Evolutionary conservation across 2,329 filamentous ascomycete species (phyloP), one percentile per base, ranked within the genome.

Genomic region (Teratosphaeria nubilosa): DNA sequence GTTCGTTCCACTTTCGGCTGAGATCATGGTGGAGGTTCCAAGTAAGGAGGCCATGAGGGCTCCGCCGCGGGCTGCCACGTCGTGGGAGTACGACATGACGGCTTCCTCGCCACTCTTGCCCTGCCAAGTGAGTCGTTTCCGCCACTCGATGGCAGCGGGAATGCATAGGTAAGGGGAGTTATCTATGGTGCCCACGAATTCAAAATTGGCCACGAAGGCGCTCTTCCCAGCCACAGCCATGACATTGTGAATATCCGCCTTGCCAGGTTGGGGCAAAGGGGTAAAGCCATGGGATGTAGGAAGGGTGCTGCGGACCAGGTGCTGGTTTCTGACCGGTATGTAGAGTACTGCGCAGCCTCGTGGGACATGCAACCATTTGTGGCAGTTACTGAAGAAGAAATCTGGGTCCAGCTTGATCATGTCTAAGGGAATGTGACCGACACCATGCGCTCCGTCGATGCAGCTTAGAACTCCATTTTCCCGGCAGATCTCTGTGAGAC

Each of bases 351-450:
- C 90, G 69, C 87, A 91, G 16, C 86, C 87, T 32, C 91, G 84
- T 0, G 91, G 92, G 0, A 84, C 82, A 68, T 84, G 86, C 7
- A 96, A 83, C 92, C 92, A 97, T 71, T 95, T 95, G 76, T 95
- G 89, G 65, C 85, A 89, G 71, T 96, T 96, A 57, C 81, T 86
- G 14, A 92, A 81, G 68, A 95, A 89, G 75, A 95, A 96, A 72
- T 96, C 91, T 0, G 90, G 86, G 62, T 91, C 82, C 2, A 91
- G 75, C 3, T 74, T 71, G 0, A 69, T 63, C 14, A 96, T 74
- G 71, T 95, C 82, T 7, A 96, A 72, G 0, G 81, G 77, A 7
- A 96, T 79, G 73, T 94, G 87, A 1, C 92, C 92, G 25, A 95
- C 75, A 1, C 87, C 86, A 73, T 97, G 92, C 0, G 92, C 92